phyloP scores from a whole-genome alignment of 768 basidiomycete species.

The Porphyrellus cyaneotinctus region DNA sequence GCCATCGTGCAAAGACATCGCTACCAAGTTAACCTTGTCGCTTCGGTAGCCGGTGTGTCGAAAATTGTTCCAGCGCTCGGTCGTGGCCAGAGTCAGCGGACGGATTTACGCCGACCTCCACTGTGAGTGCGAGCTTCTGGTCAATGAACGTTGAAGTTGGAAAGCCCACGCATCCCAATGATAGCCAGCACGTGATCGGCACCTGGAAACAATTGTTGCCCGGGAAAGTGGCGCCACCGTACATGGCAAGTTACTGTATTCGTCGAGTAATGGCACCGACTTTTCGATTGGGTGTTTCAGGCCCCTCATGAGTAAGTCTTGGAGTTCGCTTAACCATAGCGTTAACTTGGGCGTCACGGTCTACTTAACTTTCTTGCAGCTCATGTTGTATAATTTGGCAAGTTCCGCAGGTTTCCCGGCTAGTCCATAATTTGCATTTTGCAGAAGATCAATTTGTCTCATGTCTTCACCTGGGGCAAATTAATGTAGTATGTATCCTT shows the following conservation, averaged over 20 bases:
- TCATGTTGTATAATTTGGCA: too few relatives aligned
- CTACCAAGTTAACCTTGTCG: neutral
- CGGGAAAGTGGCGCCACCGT: too few relatives aligned
- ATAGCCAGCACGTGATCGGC: slow-evolving; percentile 12
- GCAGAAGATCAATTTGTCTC: slow-evolving; percentile 1
- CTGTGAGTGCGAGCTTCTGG: slow-evolving; percentile 2
- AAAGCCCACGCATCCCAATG: neutral
- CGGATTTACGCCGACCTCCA: neutral
- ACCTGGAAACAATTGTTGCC: neutral
- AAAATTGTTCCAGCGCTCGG: neutral
- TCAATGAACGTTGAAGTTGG: slow-evolving; percentile 1
- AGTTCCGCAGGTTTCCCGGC: neutral
- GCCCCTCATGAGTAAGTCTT: too few relatives aligned
- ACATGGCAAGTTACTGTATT: too few relatives aligned
- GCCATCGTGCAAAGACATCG: slow-evolving; percentile 19
- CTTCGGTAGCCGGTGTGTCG: neutral
- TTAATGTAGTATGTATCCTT: neutral
- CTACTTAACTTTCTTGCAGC: too few relatives aligned
- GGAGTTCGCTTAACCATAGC: too few relatives aligned
- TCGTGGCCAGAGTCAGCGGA: neutral
- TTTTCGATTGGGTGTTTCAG: too few relatives aligned
- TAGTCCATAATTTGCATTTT: neutral
- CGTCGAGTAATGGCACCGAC: too few relatives aligned
- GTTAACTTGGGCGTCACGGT: too few relatives aligned
- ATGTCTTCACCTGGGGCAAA: slow-evolving; percentile 3